These are phyloP conservation scores for Begonia fuchsioides DNA, from an alignment of 306 rosid species.

Conservation along the genomic window DNA sequence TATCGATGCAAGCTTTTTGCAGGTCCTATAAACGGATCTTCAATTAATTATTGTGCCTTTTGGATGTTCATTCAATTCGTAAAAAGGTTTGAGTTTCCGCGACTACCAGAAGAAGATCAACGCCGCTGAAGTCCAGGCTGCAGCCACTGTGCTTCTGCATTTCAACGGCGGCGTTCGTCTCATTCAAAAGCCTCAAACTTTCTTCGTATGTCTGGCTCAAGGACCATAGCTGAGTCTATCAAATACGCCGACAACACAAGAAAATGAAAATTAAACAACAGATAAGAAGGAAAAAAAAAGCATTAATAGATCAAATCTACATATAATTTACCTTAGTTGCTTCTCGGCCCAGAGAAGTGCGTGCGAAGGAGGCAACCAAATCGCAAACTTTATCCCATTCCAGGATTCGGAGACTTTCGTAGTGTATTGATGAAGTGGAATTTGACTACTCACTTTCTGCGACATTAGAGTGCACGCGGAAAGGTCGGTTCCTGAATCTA, in stretches of 20 bases:
- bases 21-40: no score
- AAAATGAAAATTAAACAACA: not conserved
- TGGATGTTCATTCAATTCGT: no score
- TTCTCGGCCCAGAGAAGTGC: conserved; percentile 64
- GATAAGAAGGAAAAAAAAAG: not conserved
- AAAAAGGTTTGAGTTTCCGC: not conserved
- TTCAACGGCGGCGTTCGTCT: conserved; percentile 81
- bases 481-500: conserved; percentile 12
- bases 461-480: conserved; percentile 13
- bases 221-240: conserved; percentile 62
- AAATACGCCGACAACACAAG: conserved; percentile 1
- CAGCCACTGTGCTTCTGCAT: conserved; percentile 72
- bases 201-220: conserved; percentile 46
- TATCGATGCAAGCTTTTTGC: no score
- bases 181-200: conserved; percentile 58
- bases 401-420: conserved; percentile 61
- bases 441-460: not conserved
- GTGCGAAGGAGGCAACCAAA: conserved; percentile 69
- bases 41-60: no score
- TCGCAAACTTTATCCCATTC: conserved; percentile 88
- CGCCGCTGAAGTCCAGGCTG: conserved; percentile 44
- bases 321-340: conserved; percentile 40
- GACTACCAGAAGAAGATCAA: conserved; percentile 53
- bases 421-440: conserved; percentile 24
- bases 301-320: no score